Evolutionary conservation across 805 yeast species (phyloP).

Genomic region (Cyberlindnera samutprakarnensis): DNA sequence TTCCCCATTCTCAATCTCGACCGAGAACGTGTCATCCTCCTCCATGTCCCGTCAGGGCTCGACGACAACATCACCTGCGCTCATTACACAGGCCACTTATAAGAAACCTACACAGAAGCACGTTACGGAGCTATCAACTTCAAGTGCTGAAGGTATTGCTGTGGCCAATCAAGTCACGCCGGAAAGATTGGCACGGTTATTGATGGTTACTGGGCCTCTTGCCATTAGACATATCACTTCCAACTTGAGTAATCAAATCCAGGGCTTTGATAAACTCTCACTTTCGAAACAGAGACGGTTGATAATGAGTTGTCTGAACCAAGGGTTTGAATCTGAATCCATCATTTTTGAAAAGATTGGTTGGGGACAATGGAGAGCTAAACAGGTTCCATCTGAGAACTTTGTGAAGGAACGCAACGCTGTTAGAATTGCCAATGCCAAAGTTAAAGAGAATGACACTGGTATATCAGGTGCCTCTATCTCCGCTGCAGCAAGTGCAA

Average conservation of each 20-base stretch:
- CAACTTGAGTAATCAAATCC: slow-evolving; percentile 66
- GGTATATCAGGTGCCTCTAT: not conserved
- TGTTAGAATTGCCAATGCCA: slow-evolving; percentile 31
- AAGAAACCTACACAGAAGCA: slow-evolving; percentile 22
- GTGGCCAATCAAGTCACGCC: slow-evolving; percentile 85
- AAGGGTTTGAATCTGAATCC: slow-evolving; percentile 43
- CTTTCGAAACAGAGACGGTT: slow-evolving; percentile 84
- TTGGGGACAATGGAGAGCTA: slow-evolving; percentile 97
- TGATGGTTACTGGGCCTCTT: slow-evolving; percentile 72
- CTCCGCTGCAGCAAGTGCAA: slow-evolving; percentile 10
- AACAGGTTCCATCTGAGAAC: slow-evolving; percentile 32
- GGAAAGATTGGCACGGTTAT: slow-evolving; percentile 59
- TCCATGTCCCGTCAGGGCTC: slow-evolving; percentile 9
- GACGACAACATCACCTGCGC: slow-evolving; percentile 17
- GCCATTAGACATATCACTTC: slow-evolving; percentile 87
- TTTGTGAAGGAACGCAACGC: slow-evolving; percentile 34
- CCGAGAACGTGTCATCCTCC: slow-evolving; percentile 11
- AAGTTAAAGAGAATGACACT: slow-evolving; percentile 34
- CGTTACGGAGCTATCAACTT: slow-evolving; percentile 48
- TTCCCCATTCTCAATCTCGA: slow-evolving; percentile 20
- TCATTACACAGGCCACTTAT: slow-evolving; percentile 20
- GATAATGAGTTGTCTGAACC: slow-evolving; percentile 83
- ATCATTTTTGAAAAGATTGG: slow-evolving; percentile 88
- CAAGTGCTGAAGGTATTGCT: slow-evolving; percentile 81
- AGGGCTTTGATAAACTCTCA: slow-evolving; percentile 72